Base-by-base conservation (phyloP, 2,329 filamentous ascomycete species). In the Leptographium radiaticola region DNA sequence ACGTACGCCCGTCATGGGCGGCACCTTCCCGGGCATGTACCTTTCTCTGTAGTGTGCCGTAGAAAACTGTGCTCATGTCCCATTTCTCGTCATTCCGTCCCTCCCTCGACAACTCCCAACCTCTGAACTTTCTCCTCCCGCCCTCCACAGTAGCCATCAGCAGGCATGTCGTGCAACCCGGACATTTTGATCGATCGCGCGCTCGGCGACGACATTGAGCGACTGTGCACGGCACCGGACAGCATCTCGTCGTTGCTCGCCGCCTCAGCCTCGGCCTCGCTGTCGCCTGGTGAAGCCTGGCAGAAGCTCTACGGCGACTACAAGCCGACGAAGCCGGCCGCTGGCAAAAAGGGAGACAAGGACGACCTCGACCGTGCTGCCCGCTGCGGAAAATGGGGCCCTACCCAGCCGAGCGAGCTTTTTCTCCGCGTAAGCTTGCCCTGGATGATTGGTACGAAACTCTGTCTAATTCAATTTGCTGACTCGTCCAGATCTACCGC, bases 381-480 rank as follows among this genome's bases (percentile, higher is more conserved):
- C 9, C 62, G 72, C 53, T 88, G 84, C 63, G 86, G 86, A 2
- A 80, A 77, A 52, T 90, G 85, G 79, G 84, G 83, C 0, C 63
- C 73, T 0, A 73, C 75, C 1, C 66, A 72, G 51, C 87, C 85
- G 0, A 86, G 82, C 58, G 74, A 81, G 16, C 67, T 89, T 0
- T 90, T 90, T 62, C 66, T 88, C 7, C 72, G 71, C 62, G 80
- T 79, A 57, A 57, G 68, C 15, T 8, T 9, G 20, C 4, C 2
- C 20, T 2, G 15, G 8, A 13, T 42, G n/a, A 2, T 46, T 46
- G 1, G 36, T 47, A n/a, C n/a, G n/a, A n/a, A n/a, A n/a, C 36
- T 11, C 15, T 3, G 4, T 16, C 12, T 39, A 10, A n/a, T 8
- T 9, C 13, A 30, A 3, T 18, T 18, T 15, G 7, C n/a, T 48